Evolutionary conservation across 2,329 filamentous ascomycete genomes (phyloP), one percentile per base, ranked within the genome.

Genomic region (Moelleriella libera): DNA sequence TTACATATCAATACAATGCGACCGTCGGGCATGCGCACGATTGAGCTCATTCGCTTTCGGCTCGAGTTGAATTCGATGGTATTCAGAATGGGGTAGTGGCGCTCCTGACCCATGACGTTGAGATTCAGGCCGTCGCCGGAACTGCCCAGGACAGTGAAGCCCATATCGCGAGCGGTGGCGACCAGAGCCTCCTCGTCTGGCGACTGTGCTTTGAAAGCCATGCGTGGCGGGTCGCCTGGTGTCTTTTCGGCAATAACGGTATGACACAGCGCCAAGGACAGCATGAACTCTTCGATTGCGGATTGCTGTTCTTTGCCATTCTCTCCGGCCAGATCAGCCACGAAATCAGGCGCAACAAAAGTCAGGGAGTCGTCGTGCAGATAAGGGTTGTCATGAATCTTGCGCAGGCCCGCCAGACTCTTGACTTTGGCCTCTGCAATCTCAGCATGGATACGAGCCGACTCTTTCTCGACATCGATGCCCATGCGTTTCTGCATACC

Each of bases 31-130:
- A 97, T 95, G 49, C 85, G 79, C 45, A 98, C 82, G 55, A 98
- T 96, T 2, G 89, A 87, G 65, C 89, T 97, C 92, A 98, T 98
- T 54, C 92, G 80, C 69, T 98, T 98, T 58, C 92, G 79, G 42
- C 84, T 88, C 0, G 90, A 97, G 63, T 97, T 97, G 71, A 98
- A 98, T 62, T 98, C 92, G 39, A 98, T 82, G 1, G 85, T 95
- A 65, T 95, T 97, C 44, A 98, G 76, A 32, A 98, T 83, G 12
- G 81, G 82, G 62, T 92, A 98, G 51, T 83, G 80, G 44, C 80
- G 77, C 55, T 97, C 88, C 57, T 88, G 76, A 45, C 92, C 94
- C 69, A 94, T 77, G 6, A 94, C 75, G 54, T 95, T 95, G 47
- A 98, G 60, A 46, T 86, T 79, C 52, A 98, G 84, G 46, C 87